Conservation (phyloP, 2,329 filamentous ascomycete genomes). For the Colletotrichum sublineola region DNA sequence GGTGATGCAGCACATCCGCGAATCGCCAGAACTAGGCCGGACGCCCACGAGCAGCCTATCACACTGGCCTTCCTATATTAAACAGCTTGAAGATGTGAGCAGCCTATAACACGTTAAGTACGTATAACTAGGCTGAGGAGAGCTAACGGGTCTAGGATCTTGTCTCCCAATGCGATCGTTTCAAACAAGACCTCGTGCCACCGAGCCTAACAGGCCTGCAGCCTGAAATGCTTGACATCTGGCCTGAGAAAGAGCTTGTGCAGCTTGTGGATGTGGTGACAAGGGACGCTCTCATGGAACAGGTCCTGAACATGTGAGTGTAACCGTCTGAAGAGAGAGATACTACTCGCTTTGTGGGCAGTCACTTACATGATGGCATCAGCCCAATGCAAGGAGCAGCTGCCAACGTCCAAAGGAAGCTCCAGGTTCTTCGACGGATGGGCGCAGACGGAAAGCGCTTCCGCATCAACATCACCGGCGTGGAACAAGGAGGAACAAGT, state of each 20-base stretch:
- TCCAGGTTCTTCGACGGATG: slow-evolving; percentile 46
- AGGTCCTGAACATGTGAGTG: slow-evolving; percentile 46
- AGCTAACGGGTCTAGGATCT: slow-evolving; percentile 45
- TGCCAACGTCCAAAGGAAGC: slow-evolving; percentile 36
- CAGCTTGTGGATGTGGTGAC: slow-evolving; percentile 50
- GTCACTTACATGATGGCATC: not conserved
- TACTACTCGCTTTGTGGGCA: not conserved
- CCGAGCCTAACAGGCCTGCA: slow-evolving; percentile 43
- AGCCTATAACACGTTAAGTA: not conserved
- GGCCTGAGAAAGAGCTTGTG: slow-evolving; percentile 48
- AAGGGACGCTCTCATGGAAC: slow-evolving; percentile 51
- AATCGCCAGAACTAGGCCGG: slow-evolving; percentile 35
- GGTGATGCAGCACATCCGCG: slow-evolving; percentile 45
- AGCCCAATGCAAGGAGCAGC: slow-evolving; percentile 34
- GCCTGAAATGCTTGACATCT: slow-evolving; percentile 48
- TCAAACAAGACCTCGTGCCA: slow-evolving; percentile 47
- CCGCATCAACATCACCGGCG: slow-evolving; percentile 44
- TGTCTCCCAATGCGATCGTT: slow-evolving; percentile 47
- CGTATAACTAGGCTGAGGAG: no score
- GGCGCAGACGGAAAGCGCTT: slow-evolving; percentile 46
- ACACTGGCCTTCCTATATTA: slow-evolving; percentile 53
- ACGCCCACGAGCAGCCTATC: slow-evolving; percentile 44
- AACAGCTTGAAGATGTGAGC: slow-evolving; percentile 51
- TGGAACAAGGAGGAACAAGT: slow-evolving; percentile 23
- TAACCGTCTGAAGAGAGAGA: no score